These are phyloP conservation scores for Verbascum thapsus DNA, from an alignment of 257 asterid genomes.

Conservation along the genomic window DNA sequence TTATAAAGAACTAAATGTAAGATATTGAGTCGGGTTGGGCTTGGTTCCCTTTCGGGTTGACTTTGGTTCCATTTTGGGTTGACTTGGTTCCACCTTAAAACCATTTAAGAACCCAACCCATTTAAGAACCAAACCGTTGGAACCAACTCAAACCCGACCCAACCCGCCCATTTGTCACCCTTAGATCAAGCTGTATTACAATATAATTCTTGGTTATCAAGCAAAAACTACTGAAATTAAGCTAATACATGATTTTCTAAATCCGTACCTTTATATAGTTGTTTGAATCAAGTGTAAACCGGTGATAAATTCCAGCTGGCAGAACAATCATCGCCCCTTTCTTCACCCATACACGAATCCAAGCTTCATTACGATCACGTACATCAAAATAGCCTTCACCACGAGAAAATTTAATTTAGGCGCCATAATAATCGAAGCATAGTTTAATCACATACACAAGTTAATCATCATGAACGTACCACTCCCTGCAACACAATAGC, in stretches of 20 bases:
- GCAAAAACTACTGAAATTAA: no score
- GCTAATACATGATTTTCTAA: neutral
- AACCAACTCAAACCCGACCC: no score
- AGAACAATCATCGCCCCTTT: conserved; percentile 76
- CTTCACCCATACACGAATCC: conserved; percentile 80
- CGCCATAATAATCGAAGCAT: neutral
- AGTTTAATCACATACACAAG: neutral
- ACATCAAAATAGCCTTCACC: conserved; percentile 74
- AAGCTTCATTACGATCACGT: conserved; percentile 55
- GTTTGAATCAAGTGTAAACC: conserved; percentile 67
- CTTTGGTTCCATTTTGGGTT: no score
- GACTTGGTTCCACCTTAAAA: no score
- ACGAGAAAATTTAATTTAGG: neutral
- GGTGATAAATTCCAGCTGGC: conserved; percentile 86
- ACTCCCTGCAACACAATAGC: conserved; percentile 79
- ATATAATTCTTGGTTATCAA: no score
- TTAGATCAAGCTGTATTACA: no score
- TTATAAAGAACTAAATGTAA: no score
- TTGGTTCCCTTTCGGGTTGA: no score
- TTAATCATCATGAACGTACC: conserved; percentile 43
- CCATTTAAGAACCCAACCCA: no score
- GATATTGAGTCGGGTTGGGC: no score
- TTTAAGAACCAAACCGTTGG: no score
- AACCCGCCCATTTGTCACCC: no score
- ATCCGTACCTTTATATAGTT: conserved; percentile 63